A percentile compares a stretch with the other conserved stretches of the same genome.
Evolutionary conservation across 768 basidiomycete species (phyloP).

Genomic region (Suillus occidentalis): DNA sequence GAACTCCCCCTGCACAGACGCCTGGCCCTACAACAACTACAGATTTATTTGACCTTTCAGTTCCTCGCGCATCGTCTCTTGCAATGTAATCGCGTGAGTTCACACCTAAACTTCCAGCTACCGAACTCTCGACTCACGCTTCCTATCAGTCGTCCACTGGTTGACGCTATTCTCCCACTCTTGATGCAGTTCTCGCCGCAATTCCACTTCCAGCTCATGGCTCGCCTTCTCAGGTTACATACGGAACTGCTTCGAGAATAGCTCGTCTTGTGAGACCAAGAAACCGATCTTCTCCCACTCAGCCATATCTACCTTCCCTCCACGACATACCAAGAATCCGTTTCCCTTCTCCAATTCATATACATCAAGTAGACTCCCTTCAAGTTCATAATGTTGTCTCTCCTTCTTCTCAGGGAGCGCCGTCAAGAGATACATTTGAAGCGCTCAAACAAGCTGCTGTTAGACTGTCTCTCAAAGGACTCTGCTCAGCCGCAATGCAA

Average conservation of each 20-base stretch:
- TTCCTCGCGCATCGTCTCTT: no score
- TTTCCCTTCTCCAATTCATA: constrained; percentile 53
- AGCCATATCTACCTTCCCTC: constrained; percentile 68
- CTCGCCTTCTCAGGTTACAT: constrained; percentile 39
- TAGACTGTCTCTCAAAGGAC: constrained; percentile 57
- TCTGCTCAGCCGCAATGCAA: constrained; percentile 46
- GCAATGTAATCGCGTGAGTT: no score
- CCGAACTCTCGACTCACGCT: constrained; percentile 71
- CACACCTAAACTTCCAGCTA: constrained; percentile 67
- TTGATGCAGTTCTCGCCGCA: constrained; percentile 66
- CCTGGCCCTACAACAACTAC: no score
- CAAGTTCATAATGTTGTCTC: constrained; percentile 46
- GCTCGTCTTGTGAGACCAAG: constrained; percentile 68
- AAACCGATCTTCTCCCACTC: constrained; percentile 37
- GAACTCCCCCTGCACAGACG: no score
- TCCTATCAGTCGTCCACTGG: constrained; percentile 60
- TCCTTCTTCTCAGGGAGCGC: no score
- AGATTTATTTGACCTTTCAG: no score
- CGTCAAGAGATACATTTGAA: no score
- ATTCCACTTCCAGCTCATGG: constrained; percentile 44
- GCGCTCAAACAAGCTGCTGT: constrained; percentile 74
- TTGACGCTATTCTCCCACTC: constrained; percentile 63
- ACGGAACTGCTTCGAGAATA: constrained; percentile 72
- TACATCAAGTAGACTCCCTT: constrained; percentile 40
- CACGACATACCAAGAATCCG: constrained; percentile 70